Percentiles rank a stretch among this genome's conserved stretches.
Evolutionary conservation across 306 rosid species (phyloP).

Genomic region (Cucurbita argyrosperma): DNA sequence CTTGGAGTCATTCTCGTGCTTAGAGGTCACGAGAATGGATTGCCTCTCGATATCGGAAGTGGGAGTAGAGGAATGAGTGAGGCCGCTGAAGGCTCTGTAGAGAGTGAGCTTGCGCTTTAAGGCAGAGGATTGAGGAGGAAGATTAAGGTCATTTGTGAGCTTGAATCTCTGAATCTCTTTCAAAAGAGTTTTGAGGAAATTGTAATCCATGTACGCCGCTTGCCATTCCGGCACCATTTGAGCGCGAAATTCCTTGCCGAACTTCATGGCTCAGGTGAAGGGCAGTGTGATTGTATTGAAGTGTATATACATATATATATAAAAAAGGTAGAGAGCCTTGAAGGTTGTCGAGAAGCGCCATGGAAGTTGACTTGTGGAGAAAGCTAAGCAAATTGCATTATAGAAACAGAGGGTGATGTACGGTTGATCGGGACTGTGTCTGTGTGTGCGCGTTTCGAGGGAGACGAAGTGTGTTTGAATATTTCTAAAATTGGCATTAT

Average conservation of each 20-base stretch:
- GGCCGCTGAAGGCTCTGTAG: conserved; percentile 63
- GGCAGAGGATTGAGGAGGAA: conserved; percentile 5
- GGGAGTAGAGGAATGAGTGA: conserved; percentile 13
- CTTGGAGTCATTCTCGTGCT: conserved; percentile 10
- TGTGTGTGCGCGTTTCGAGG: too few relatives aligned
- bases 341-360: too few relatives aligned
- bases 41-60: conserved; percentile 41
- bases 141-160: conserved; percentile 9
- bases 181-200: conserved; percentile 29
- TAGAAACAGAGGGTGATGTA: too few relatives aligned
- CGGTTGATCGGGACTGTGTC: too few relatives aligned
- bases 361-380: too few relatives aligned
- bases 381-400: too few relatives aligned
- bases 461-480: too few relatives aligned
- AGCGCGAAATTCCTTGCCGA: conserved; percentile 46
- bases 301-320: too few relatives aligned
- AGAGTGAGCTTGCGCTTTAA: conserved; percentile 36
- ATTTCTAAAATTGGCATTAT: too few relatives aligned
- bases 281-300: not conserved
- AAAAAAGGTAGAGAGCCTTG: too few relatives aligned
- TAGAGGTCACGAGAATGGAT: conserved; percentile 32
- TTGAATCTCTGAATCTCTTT: conserved; percentile 21
- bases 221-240: conserved; percentile 80
- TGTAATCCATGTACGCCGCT: conserved; percentile 57
- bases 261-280: conserved; percentile 26